These are phyloP conservation scores for Conringia planisiliqua DNA, from an alignment of 345 rosid genomes.

Conservation along the genomic window DNA sequence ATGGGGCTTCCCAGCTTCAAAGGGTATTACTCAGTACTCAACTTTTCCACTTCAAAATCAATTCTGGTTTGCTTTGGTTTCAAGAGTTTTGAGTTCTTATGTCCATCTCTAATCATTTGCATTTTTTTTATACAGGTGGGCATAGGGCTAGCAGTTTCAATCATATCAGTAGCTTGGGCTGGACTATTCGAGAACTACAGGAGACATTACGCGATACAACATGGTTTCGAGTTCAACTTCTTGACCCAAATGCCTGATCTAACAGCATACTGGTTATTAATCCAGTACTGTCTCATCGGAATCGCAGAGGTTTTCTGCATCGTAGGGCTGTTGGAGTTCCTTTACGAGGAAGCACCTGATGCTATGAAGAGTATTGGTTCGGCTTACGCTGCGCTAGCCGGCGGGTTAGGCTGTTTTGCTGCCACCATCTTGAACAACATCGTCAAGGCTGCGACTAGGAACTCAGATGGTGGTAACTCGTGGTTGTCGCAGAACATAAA, in stretches of 20 bases:
- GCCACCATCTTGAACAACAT: slow-evolving; percentile 75
- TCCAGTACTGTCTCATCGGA: slow-evolving; percentile 82
- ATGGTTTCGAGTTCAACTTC: slow-evolving; percentile 55
- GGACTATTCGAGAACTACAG: slow-evolving; percentile 73
- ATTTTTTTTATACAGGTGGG: slow-evolving; percentile 42
- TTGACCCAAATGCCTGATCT: slow-evolving; percentile 60
- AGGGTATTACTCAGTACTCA: slow-evolving; percentile 35
- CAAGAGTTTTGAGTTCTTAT: neutral
- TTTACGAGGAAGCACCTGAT: slow-evolving; percentile 91
- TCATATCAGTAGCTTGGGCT: slow-evolving; percentile 68
- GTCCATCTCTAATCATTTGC: neutral
- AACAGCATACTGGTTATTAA: slow-evolving; percentile 80
- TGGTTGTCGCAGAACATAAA: slow-evolving; percentile 91
- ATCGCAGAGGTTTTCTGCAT: slow-evolving; percentile 87
- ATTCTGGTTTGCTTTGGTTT: too few species aligned
- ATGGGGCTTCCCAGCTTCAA: slow-evolving; percentile 93
- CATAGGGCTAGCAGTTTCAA: slow-evolving; percentile 68
- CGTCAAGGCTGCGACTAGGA: slow-evolving; percentile 60
- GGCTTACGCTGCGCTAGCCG: slow-evolving; percentile 82
- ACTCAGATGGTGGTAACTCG: slow-evolving; percentile 40
- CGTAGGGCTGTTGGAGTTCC: slow-evolving; percentile 77
- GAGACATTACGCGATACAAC: slow-evolving; percentile 61
- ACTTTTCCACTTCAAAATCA: neutral
- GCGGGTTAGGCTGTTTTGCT: slow-evolving; percentile 79
- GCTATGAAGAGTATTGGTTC: slow-evolving; percentile 99